Base-by-base conservation (phyloP, 108 stramenopile genomes). In the Licmophora abbreviata region DNA sequence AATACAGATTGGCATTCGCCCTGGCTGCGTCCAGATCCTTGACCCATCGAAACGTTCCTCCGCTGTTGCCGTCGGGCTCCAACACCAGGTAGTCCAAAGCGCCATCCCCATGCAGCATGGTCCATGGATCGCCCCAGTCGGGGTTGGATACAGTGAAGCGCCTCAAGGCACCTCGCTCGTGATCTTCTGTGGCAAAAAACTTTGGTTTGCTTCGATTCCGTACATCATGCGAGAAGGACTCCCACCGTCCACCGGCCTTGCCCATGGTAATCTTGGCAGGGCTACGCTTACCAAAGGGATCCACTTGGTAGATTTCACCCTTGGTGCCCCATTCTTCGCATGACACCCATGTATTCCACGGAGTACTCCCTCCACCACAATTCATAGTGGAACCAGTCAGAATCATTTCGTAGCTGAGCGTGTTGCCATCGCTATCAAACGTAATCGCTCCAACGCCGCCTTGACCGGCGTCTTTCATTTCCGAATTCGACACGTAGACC, bases 101-200 rank as follows among this genome's bases (percentile, higher is more conserved):
- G 0, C 74, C 74, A 43, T 57, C 25, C 11, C 24, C 56, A 44
- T 70, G 69, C 12, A 75, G 51, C 64, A 75, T 75, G 15, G 44
- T 54, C 66, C 66, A 68, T 31, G 63, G 63, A 38, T 54, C 28
- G 28, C 51, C 37, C 70, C 73, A 72, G 27, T 73, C 41, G 24
- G 54, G 11, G 26, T 26, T 29, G 11, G 22, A 27, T 9, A 71
- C 71, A 18, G 58, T 63, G 42, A 71, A 77, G 23, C 76, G 69
- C 4, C 59, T 54, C 25, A 83, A 28, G 0, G 63, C 50, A 10
- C 82, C 77, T 4, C 37, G 51, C 11, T 35, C 33, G 23, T 50
- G 26, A 37, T 83, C 77, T 63, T 76, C 74, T 7, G 82, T 76
- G 2, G 73, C 44, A 51, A 73, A 83, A 35, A 73, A 79, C 30